These are phyloP conservation scores for Withania somnifera DNA, from an alignment of 305 asterid species.

Conservation along the genomic window DNA sequence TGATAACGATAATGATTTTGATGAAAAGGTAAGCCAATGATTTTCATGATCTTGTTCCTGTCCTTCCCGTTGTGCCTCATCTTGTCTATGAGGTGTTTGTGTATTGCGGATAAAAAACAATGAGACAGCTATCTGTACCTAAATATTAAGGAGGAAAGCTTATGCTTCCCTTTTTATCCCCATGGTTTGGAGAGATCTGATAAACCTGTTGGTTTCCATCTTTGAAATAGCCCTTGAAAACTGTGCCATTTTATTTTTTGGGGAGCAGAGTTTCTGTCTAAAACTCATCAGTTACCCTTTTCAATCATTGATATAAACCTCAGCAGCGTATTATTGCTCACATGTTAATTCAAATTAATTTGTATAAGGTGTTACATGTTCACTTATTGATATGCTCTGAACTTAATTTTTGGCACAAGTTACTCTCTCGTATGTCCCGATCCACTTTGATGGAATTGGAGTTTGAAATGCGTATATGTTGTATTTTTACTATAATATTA, in stretches of 20 bases:
- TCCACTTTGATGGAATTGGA: too few relatives aligned
- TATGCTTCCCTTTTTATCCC: background rate
- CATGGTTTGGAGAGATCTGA: background rate
- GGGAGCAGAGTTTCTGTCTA: background rate
- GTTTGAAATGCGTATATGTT: background rate
- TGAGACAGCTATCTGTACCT: background rate
- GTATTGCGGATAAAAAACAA: background rate
- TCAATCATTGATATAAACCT: too few relatives aligned
- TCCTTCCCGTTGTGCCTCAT: background rate
- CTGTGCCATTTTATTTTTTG: background rate
- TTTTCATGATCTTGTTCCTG: background rate
- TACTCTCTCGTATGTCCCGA: background rate
- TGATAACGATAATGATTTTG: conserved; percentile 41
- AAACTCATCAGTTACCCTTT: too few relatives aligned
- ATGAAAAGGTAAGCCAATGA: conserved; percentile 32
- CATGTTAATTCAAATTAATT: background rate
- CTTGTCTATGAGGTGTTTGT: background rate
- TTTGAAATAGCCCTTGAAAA: background rate
- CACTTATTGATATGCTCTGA: background rate
- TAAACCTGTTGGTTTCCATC: background rate
- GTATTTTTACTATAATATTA: background rate
- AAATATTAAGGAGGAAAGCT: background rate
- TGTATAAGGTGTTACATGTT: background rate
- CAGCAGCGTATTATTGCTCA: background rate
- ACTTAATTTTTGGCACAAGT: background rate